These are phyloP conservation scores for Sicyos baderoa DNA, from an alignment of 306 rosid species.

Conservation along the genomic window DNA sequence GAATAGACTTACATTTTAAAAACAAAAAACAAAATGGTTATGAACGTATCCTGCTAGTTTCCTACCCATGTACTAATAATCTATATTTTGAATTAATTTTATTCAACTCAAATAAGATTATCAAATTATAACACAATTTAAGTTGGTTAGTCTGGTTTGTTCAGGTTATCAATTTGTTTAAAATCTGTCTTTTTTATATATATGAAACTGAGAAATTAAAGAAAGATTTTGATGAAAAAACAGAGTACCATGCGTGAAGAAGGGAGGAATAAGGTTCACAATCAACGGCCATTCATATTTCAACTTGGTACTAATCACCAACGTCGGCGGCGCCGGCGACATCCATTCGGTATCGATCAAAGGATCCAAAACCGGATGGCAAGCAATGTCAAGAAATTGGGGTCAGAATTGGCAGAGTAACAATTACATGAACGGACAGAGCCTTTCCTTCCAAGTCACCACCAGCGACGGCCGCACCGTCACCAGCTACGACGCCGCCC, in stretches of 20 bases:
- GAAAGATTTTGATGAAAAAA: not conserved
- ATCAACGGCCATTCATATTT: conserved; percentile 89
- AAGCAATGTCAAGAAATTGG: conserved; percentile 84
- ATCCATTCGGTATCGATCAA: conserved; percentile 67
- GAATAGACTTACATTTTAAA: no score
- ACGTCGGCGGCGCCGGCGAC: conserved; percentile 86
- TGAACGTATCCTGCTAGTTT: no score
- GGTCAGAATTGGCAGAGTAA: conserved; percentile 96
- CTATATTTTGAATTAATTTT: no score
- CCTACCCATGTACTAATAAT: no score
- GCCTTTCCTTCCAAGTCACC: conserved; percentile 76
- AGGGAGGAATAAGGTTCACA: conserved; percentile 89
- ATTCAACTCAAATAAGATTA: no score
- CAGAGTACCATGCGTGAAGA: conserved; percentile 73
- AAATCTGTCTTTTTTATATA: no score
- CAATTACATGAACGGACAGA: conserved; percentile 65
- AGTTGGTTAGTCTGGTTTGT: no score
- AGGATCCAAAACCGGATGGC: conserved; percentile 76
- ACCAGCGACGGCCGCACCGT: conserved; percentile 72
- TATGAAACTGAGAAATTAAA: no score
- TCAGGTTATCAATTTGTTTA: no score
- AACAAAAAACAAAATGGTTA: no score
- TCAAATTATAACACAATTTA: no score
- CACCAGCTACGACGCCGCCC: conserved; percentile 50
- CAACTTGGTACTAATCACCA: conserved; percentile 79